Evolutionary conservation across 352 stramenopile species (phyloP).

Genomic region (Phytophthora citrophthora): DNA sequence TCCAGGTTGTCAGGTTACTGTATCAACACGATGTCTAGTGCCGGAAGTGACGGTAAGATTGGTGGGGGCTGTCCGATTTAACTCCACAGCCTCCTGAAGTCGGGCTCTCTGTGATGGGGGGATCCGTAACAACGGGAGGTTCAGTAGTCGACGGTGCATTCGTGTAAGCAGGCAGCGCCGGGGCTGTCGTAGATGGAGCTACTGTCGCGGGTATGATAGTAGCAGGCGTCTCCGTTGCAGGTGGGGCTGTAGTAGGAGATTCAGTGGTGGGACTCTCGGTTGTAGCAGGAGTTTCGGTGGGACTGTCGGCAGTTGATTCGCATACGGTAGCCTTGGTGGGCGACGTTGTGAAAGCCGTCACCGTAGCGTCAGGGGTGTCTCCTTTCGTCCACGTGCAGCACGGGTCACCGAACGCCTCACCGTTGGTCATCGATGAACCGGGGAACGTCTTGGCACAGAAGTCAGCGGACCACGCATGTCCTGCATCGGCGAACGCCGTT

Average conservation of each 20-base stretch:
- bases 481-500: constrained; percentile 31
- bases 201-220: background rate
- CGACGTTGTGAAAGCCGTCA: constrained; percentile 36
- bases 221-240: background rate
- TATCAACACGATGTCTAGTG: background rate
- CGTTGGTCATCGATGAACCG: constrained; percentile 39
- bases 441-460: constrained; percentile 35
- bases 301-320: constrained; percentile 2
- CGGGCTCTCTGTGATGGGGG: background rate
- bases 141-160: background rate
- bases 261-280: background rate
- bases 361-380: constrained; percentile 39
- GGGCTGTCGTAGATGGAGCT: background rate
- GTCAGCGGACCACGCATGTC: constrained; percentile 24
- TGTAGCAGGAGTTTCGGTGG: background rate
- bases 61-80: background rate
- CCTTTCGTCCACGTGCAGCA: constrained; percentile 57
- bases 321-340: constrained; percentile 30
- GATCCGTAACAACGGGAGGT: background rate
- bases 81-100: constrained; percentile 1
- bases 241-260: background rate
- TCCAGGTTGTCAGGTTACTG: background rate
- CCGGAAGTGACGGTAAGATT: constrained; percentile 1
- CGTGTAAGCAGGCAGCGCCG: background rate
- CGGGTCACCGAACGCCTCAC: constrained; percentile 56